Conservation (phyloP, 257 asterid species). For the Solanum ahanhuiri region DNA sequence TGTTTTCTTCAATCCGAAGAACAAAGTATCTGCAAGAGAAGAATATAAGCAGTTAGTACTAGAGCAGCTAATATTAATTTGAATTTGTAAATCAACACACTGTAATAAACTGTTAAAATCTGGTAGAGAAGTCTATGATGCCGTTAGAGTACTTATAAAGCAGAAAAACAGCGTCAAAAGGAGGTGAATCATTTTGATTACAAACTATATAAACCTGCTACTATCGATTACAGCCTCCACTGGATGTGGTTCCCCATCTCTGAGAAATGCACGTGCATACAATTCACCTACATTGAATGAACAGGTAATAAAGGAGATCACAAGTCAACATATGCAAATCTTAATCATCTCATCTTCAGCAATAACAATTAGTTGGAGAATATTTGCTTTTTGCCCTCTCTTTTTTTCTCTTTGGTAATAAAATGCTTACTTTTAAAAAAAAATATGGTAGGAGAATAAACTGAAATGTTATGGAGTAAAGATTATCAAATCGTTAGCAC, state of each 20-base stretch:
- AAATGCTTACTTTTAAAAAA: neutral
- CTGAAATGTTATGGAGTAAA: neutral
- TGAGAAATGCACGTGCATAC: conserved; percentile 92
- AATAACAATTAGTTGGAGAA: neutral
- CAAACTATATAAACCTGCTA: conserved; percentile 62
- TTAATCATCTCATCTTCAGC: neutral
- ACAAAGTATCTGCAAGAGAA: conserved; percentile 77
- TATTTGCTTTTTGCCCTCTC: neutral
- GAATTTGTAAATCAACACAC: neutral
- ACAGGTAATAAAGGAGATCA: neutral
- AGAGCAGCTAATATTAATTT: neutral
- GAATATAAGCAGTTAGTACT: neutral
- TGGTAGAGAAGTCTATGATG: neutral
- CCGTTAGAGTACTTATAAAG: neutral
- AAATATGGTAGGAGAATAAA: neutral
- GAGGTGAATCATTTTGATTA: neutral
- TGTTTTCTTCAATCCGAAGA: conserved; percentile 87
- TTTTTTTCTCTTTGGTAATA: neutral
- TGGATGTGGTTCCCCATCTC: conserved; percentile 98
- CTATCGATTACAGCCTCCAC: conserved; percentile 98
- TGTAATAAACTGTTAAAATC: neutral
- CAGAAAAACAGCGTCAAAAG: neutral
- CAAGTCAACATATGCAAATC: neutral
- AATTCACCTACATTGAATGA: conserved; percentile 56
- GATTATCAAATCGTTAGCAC: neutral